phyloP scores from a whole-genome alignment of 345 rosid genomes.

The Odontarrhena argentea region DNA sequence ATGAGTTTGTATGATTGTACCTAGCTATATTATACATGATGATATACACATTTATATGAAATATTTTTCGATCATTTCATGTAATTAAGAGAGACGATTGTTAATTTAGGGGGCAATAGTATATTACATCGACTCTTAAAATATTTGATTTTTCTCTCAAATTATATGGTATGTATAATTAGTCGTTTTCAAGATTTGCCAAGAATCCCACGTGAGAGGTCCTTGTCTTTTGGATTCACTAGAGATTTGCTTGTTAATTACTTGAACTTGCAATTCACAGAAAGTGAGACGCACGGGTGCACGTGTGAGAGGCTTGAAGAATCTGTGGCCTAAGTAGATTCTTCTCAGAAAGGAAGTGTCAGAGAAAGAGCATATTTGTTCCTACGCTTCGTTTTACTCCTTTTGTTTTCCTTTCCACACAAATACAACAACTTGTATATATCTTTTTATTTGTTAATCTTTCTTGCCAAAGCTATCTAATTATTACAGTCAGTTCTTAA shows the following conservation, averaged over 20 bases:
- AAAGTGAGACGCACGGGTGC: conserved; percentile 33
- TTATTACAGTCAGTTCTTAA: too few species aligned
- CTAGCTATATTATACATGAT: conserved; percentile 19
- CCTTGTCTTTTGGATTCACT: conserved; percentile 42
- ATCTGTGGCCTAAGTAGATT: conserved; percentile 26
- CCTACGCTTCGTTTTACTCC: conserved; percentile 25
- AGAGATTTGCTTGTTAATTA: conserved; percentile 40
- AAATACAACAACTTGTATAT: background rate
- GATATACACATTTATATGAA: conserved; percentile 28
- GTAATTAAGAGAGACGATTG: conserved; percentile 22
- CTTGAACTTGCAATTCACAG: conserved; percentile 34
- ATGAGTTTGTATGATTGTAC: conserved; percentile 22
- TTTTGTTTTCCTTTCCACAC: background rate
- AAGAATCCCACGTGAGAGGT: conserved; percentile 39
- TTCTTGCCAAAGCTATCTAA: background rate
- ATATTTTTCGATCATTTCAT: conserved; percentile 26
- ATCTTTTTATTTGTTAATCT: background rate
- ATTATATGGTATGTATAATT: conserved; percentile 17
- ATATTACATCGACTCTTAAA: background rate
- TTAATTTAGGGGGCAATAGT: conserved; percentile 21
- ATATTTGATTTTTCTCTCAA: background rate
- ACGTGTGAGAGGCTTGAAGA: conserved; percentile 31
- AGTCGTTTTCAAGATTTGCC: conserved; percentile 34
- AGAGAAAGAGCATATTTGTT: conserved; percentile 45
- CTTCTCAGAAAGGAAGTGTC: conserved; percentile 31